Conservation (phyloP, 2,329 filamentous ascomycete species). For the Corniculantispora saksenae region DNA sequence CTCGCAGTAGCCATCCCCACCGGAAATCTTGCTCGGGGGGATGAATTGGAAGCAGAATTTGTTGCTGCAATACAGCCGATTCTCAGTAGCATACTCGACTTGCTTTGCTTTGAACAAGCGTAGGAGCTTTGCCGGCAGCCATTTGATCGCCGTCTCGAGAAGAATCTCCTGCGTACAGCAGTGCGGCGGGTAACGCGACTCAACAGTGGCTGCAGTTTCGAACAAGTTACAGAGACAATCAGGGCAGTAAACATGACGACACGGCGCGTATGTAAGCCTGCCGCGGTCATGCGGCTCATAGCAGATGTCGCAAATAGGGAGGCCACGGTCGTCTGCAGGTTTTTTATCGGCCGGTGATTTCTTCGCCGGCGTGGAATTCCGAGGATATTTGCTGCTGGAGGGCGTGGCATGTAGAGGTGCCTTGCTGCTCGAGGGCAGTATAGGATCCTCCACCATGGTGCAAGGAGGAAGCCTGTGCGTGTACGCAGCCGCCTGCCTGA, state of each 20-base stretch:
- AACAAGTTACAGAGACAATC: constrained; percentile 50
- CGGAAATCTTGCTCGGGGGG: constrained; percentile 30
- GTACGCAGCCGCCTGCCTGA: background rate
- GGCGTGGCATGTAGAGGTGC: too few relatives aligned
- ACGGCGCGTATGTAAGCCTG: background rate
- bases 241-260: constrained; percentile 52
- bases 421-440: background rate
- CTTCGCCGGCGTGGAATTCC: too few relatives aligned
- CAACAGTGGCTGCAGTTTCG: constrained; percentile 44
- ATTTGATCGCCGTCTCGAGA: constrained; percentile 32
- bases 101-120: constrained; percentile 44
- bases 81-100: constrained; percentile 47
- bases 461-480: background rate
- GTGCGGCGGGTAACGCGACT: constrained; percentile 55
- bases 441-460: background rate
- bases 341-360: too few relatives aligned
- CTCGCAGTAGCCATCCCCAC: background rate
- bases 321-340: too few relatives aligned
- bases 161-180: constrained; percentile 51
- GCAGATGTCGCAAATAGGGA: background rate
- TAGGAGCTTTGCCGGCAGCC: constrained; percentile 39
- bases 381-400: too few relatives aligned
- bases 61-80: constrained; percentile 51
- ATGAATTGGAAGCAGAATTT: constrained; percentile 50
- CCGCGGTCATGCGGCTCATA: background rate